phyloP scores from a whole-genome alignment of 2,329 filamentous ascomycete species.

The Aspergillus tubingensis region DNA sequence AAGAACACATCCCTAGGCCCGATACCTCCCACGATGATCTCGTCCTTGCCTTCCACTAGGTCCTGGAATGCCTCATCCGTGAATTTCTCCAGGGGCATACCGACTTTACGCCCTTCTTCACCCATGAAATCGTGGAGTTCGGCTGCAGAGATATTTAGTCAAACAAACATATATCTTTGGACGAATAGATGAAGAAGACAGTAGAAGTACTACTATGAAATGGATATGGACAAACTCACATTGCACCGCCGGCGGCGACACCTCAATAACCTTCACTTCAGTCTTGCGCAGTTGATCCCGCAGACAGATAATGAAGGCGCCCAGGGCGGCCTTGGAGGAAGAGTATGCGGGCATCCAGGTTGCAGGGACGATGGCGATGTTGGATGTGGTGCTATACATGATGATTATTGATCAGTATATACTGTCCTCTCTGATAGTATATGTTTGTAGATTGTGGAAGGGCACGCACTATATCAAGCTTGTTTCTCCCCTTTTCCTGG shows the following conservation, averaged over 20 bases:
- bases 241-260: conserved; percentile 49
- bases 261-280: conserved; percentile 49
- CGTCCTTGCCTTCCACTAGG: conserved; percentile 45
- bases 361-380: conserved; percentile 52
- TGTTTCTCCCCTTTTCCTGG: conserved; percentile 26
- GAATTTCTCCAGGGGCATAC: conserved; percentile 53
- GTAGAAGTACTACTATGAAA: background rate
- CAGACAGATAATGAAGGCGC: conserved; percentile 50
- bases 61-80: conserved; percentile 50
- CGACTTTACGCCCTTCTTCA: conserved; percentile 47
- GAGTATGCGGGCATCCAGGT: conserved; percentile 54
- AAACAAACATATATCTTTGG: background rate
- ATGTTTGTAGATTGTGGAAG: background rate
- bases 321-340: conserved; percentile 57
- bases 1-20: conserved; percentile 32
- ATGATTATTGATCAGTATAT: no score
- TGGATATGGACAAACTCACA: conserved; percentile 25
- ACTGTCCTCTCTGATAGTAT: no score
- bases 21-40: conserved; percentile 43
- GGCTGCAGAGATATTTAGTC: conserved; percentile 30
- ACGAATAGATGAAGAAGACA: no score
- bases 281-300: conserved; percentile 44
- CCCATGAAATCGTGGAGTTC: conserved; percentile 55
- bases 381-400: conserved; percentile 38
- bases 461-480: conserved; percentile 36